Conservation (phyloP, 495 filamentous ascomycete species). For the Daldinia grandis region DNA sequence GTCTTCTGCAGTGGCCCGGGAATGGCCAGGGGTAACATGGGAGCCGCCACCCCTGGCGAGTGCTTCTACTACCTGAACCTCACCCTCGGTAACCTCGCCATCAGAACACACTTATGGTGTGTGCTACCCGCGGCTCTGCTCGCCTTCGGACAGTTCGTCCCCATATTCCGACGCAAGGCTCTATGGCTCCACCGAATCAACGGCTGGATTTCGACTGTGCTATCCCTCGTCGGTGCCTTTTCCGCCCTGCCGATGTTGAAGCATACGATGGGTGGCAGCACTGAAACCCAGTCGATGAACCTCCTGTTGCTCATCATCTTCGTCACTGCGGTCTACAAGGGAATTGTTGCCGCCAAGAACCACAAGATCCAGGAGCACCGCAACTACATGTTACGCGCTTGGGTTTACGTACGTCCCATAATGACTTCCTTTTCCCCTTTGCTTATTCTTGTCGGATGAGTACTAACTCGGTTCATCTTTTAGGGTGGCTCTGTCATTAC, state of each 20-base stretch:
- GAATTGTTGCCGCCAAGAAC: constrained; percentile 60
- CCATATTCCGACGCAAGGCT: constrained; percentile 57
- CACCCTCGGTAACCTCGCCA: constrained; percentile 49
- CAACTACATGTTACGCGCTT: constrained; percentile 63
- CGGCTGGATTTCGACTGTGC: constrained; percentile 57
- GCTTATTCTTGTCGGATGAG: neutral
- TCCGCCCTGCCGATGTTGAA: constrained; percentile 56
- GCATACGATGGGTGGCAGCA: constrained; percentile 54
- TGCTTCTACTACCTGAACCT: constrained; percentile 56
- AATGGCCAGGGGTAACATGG: neutral
- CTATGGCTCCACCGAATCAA: constrained; percentile 61
- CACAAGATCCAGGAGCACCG: constrained; percentile 66
- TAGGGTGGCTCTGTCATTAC: constrained; percentile 60
- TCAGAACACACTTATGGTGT: constrained; percentile 56
- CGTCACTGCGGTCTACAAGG: constrained; percentile 42
- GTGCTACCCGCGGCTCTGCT: constrained; percentile 59
- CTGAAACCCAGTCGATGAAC: constrained; percentile 51
- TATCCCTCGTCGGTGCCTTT: constrained; percentile 50
- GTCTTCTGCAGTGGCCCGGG: constrained; percentile 33
- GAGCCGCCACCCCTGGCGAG: constrained; percentile 54
- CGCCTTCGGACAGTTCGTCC: constrained; percentile 60
- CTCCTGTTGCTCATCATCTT: constrained; percentile 51
- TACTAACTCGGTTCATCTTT: constrained; percentile 3
- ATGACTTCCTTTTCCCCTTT: neutral
- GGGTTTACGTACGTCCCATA: constrained; percentile 50